Evolutionary conservation across 164 flowering plant species (phyloP).

Genomic region (Vitis labrusca): DNA sequence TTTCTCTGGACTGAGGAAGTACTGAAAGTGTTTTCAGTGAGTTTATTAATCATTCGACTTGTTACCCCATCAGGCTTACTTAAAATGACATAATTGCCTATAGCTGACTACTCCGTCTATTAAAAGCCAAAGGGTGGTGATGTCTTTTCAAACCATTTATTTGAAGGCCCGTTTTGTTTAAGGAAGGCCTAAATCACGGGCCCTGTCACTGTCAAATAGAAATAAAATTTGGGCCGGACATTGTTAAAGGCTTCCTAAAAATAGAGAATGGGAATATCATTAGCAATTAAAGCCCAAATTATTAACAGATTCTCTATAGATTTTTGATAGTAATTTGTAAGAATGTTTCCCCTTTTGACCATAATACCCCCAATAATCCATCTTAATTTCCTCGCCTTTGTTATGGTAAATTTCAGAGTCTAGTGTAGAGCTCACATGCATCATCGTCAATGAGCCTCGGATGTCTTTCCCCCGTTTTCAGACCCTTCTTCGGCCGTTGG

Average conservation of each 20-base stretch:
- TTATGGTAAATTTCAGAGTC: too few relatives aligned
- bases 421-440: not conserved
- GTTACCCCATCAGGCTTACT: too few relatives aligned
- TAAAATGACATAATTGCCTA: not conserved
- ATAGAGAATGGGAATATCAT: slow-evolving; percentile 12
- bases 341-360: not conserved
- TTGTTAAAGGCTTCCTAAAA: slow-evolving; percentile 2
- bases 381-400: not conserved
- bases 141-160: not conserved
- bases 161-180: too few relatives aligned
- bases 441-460: not conserved
- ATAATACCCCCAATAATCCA: not conserved
- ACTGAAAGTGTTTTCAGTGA: too few relatives aligned
- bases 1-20: too few relatives aligned
- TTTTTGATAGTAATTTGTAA: not conserved
- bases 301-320: slow-evolving; percentile 10
- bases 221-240: not conserved
- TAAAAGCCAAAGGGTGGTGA: not conserved
- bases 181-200: not conserved
- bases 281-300: slow-evolving; percentile 22
- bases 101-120: not conserved
- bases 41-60: too few relatives aligned
- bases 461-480: too few relatives aligned
- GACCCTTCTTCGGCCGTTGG: too few relatives aligned
- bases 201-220: not conserved